Base-by-base conservation (phyloP, 306 rosid species). In the Psophocarpus tetragonolobus region DNA sequence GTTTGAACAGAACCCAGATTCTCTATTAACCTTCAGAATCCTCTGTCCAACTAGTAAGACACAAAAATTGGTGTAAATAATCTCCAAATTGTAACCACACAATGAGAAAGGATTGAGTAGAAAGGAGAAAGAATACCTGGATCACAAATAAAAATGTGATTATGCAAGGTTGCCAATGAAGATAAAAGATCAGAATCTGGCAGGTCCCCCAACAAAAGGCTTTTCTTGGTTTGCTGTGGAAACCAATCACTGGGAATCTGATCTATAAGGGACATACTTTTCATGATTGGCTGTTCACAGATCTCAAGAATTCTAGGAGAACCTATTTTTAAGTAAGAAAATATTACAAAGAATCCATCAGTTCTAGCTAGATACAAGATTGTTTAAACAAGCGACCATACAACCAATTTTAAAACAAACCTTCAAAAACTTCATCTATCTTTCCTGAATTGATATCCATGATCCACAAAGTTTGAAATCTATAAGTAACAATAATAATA, bases 391-490 rank as follows among this genome's bases (percentile, higher is more conserved):
- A 44, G 77, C n/a, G 42, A 61, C 64, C 24, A 68, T 38, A 71
- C 67, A 79, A 64, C 72, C 32, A 84, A 73, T 36, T 17, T 9
- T 12, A 17, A 58, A 51, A 15, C 77, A 74, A 81, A 95, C 98
- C 97, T 95, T 84, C 81, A 71, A 83, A 67, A 70, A 84, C 86
- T 68, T 86, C 84, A 32, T 81, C 75, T 48, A 89, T 87, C 78
- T 87, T 84, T 45, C 88, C 88, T 11, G 90, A 85, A 77, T 82
- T 82, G 82, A 84, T 70, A 87, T 92, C 87, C 91, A 95, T 73
- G 78, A 82, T 82, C 98, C 97, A 91, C 68, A 87, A 69, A 71
- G 87, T 80, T 70, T 82, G 88, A 82, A 95, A 86, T 85, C 98
- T 92, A 87, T 44, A 87, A 83, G 77, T 35, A 68, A 30, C 6